phyloP scores from a whole-genome alignment of 2,329 filamentous ascomycete species.

The Scleromitrula shiraiana region DNA sequence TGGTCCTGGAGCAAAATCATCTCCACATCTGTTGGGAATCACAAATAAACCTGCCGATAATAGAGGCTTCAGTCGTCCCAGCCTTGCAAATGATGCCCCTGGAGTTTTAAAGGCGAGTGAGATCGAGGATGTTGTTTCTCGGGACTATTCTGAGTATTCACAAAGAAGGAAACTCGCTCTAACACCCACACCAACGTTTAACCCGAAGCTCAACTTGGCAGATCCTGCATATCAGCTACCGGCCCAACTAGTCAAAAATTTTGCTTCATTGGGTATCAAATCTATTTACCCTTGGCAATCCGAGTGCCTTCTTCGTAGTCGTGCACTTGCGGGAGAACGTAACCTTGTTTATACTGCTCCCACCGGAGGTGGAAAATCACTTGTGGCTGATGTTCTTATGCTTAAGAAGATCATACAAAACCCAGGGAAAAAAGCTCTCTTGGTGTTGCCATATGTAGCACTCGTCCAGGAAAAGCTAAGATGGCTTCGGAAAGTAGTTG shows the following conservation, averaged over 20 bases:
- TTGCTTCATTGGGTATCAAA: constrained; percentile 57
- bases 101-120: constrained; percentile 35
- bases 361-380: constrained; percentile 69
- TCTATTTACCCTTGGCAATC: constrained; percentile 76
- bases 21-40: too few relatives aligned
- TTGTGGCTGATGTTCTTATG: constrained; percentile 67
- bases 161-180: constrained; percentile 45
- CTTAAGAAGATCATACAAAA: constrained; percentile 61
- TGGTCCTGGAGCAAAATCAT: not conserved
- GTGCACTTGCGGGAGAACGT: constrained; percentile 54
- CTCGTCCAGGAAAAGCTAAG: constrained; percentile 73
- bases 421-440: constrained; percentile 56
- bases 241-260: constrained; percentile 51
- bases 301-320: constrained; percentile 60
- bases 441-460: constrained; percentile 70
- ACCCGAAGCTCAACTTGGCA: constrained; percentile 52
- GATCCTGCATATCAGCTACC: constrained; percentile 59
- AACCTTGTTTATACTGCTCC: constrained; percentile 76
- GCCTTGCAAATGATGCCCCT: constrained; percentile 15
- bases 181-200: constrained; percentile 44
- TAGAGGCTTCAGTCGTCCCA: constrained; percentile 3
- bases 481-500: constrained; percentile 61
- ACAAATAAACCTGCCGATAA: too few relatives aligned
- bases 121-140: constrained; percentile 34
- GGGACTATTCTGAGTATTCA: constrained; percentile 42